phyloP scores from a whole-genome alignment of 495 filamentous ascomycete species.

The Pseudotulostoma volvatum region DNA sequence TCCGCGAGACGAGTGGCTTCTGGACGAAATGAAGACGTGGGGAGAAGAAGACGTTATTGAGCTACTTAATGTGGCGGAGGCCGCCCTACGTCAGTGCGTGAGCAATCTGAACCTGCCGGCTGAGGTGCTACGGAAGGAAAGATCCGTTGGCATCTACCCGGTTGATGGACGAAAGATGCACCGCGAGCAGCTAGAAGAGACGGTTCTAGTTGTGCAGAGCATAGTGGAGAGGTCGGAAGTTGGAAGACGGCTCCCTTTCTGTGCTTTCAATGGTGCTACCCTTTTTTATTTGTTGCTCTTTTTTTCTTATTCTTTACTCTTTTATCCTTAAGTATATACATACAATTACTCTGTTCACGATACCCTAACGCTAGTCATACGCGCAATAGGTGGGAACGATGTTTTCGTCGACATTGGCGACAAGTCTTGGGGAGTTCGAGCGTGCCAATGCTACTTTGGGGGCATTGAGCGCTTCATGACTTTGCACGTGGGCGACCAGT shows the following conservation, averaged over 20 bases:
- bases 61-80: constrained; percentile 76
- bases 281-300: background rate
- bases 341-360: too few species aligned
- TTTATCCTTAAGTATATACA: too few species aligned
- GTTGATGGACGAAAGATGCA: constrained; percentile 42
- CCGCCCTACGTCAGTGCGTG: constrained; percentile 63
- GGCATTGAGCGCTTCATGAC: constrained; percentile 47
- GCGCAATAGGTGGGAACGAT: constrained; percentile 63
- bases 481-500: constrained; percentile 88
- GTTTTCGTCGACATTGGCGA: constrained; percentile 99
- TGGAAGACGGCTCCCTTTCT: constrained; percentile 66
- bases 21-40: constrained; percentile 82
- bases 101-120: constrained; percentile 61
- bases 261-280: constrained; percentile 72
- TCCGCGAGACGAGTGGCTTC: constrained; percentile 55
- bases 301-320: too few species aligned
- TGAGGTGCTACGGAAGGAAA: constrained; percentile 68
- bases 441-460: constrained; percentile 84
- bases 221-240: constrained; percentile 66
- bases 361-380: too few species aligned
- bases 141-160: constrained; percentile 81
- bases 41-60: constrained; percentile 55
- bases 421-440: constrained; percentile 85
- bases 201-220: constrained; percentile 84
- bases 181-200: constrained; percentile 87